Conservation (phyloP, 352 stramenopile species). For the Phytophthora chlamydospora region DNA sequence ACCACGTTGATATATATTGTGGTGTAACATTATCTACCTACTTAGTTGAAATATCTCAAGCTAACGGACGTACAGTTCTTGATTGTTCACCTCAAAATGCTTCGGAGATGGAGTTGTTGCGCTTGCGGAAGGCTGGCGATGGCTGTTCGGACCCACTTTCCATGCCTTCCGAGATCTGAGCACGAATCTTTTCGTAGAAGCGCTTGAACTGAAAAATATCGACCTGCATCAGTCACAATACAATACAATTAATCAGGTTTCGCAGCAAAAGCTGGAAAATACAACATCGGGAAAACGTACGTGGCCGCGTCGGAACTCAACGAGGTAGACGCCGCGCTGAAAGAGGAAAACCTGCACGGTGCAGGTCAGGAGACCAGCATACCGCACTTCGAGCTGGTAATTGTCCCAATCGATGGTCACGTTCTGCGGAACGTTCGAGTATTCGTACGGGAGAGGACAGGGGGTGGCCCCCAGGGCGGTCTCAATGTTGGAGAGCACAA, state of each 20-base stretch:
- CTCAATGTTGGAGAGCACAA: conserved; percentile 77
- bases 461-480: conserved; percentile 48
- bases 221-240: conserved; percentile 42
- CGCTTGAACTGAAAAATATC: conserved; percentile 91
- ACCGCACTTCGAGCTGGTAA: conserved; percentile 76
- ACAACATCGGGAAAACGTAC: conserved; percentile 36
- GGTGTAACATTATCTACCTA: conserved; percentile 21
- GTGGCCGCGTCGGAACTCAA: conserved; percentile 81
- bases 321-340: conserved; percentile 79
- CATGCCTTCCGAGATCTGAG: conserved; percentile 60
- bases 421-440: conserved; percentile 48
- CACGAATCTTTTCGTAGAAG: conserved; percentile 84
- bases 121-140: conserved; percentile 46
- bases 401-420: conserved; percentile 76
- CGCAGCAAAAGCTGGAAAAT: background rate
- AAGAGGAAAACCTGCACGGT: conserved; percentile 86
- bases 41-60: conserved; percentile 30
- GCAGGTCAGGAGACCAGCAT: conserved; percentile 66
- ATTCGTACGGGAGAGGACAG: conserved; percentile 53
- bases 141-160: conserved; percentile 31
- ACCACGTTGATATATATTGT: conserved; percentile 21
- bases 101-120: conserved; percentile 70
- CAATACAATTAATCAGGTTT: conserved; percentile 16
- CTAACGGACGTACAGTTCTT: conserved; percentile 24
- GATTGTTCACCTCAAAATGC: conserved; percentile 30